These are phyloP conservation scores for Galeopsis tetrahit DNA, from an alignment of 257 asterid species.

Conservation along the genomic window DNA sequence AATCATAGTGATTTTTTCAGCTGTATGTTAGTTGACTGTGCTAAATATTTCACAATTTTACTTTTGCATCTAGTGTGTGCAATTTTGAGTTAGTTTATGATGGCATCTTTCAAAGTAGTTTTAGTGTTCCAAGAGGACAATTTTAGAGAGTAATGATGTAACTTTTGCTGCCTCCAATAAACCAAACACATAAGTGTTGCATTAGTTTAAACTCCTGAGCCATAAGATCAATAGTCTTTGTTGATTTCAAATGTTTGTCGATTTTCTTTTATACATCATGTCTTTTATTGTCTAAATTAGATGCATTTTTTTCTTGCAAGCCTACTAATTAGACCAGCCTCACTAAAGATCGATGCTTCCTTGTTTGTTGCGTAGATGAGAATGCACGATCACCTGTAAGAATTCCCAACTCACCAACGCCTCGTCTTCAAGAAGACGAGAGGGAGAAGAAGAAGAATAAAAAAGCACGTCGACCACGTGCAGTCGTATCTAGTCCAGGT, in stretches of 20 bases:
- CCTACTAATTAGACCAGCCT: not conserved
- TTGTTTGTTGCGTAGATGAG: constrained; percentile 47
- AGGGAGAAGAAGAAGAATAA: constrained; percentile 35
- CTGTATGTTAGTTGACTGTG: not conserved
- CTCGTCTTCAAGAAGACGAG: constrained; percentile 45
- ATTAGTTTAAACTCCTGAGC: too few relatives aligned
- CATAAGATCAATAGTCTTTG: not conserved
- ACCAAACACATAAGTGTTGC: too few relatives aligned
- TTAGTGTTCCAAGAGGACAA: not conserved
- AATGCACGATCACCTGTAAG: constrained; percentile 59
- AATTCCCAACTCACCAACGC: constrained; percentile 55
- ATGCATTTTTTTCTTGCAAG: not conserved
- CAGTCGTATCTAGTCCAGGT: constrained; percentile 86
- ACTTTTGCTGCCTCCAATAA: not conserved
- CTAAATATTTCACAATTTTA: too few relatives aligned
- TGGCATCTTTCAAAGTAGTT: not conserved
- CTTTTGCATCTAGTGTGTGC: not conserved
- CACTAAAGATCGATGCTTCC: not conserved
- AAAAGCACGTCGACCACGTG: constrained; percentile 62
- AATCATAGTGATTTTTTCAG: not conserved
- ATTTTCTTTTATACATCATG: not conserved
- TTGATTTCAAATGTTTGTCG: not conserved
- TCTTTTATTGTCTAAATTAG: too few relatives aligned
- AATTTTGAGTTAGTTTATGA: not conserved
- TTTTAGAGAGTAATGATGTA: not conserved